Conservation (phyloP, 768 basidiomycete species). For the Dioszegia crocea region DNA sequence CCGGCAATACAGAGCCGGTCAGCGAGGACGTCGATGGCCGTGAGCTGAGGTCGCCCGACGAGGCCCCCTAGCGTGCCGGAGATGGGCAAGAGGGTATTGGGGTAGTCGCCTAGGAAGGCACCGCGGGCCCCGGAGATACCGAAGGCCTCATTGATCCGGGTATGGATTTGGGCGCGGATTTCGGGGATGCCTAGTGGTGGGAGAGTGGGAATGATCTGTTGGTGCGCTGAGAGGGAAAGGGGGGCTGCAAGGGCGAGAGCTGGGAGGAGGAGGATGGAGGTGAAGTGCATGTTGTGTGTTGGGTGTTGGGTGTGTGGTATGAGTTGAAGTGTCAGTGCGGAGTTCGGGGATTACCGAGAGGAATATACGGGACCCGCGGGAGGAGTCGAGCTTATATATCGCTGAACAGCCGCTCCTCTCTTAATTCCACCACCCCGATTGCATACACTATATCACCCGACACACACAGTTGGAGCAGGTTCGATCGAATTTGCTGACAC, state of each 20-base stretch:
- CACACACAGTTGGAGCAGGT: too few relatives aligned
- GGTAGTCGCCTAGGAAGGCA: neutral
- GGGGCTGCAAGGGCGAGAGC: neutral
- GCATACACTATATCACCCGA: too few relatives aligned
- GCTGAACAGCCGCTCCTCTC: too few relatives aligned
- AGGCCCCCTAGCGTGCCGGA: neutral
- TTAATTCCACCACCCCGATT: too few relatives aligned
- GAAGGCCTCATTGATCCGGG: neutral
- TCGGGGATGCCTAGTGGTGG: neutral
- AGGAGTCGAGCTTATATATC: too few relatives aligned
- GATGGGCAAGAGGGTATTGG: neutral
- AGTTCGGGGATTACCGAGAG: too few relatives aligned
- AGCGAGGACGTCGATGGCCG: slow-evolving; percentile 3
- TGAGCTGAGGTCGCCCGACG: neutral
- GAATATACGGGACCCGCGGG: too few relatives aligned
- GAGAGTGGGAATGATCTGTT: neutral
- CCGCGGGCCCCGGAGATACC: neutral
- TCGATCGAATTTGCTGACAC: too few relatives aligned
- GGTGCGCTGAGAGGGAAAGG: neutral
- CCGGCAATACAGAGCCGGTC: slow-evolving; percentile 5
- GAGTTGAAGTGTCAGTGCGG: too few relatives aligned
- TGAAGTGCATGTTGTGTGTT: neutral
- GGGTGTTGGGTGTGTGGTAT: neutral
- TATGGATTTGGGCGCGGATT: neutral
- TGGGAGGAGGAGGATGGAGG: neutral